Conservation (phyloP, 2,329 filamentous ascomycete species). For the Colletotrichum brevisporum region DNA sequence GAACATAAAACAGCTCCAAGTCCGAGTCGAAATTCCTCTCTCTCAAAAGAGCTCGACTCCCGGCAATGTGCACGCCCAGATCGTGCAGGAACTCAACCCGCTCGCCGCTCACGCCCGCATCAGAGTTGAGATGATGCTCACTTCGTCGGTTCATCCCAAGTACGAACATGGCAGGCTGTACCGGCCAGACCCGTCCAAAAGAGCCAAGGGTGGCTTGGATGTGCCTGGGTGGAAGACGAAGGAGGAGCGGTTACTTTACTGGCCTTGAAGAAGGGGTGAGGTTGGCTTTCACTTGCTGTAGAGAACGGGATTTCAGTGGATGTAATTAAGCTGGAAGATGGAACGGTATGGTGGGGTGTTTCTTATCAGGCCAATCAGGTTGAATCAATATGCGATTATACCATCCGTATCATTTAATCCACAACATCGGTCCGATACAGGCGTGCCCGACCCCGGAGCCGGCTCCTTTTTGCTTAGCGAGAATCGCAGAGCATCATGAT, state of each 20-base stretch:
- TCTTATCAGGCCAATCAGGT: conserved; percentile 10
- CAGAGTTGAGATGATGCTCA: conserved; percentile 20
- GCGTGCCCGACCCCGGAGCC: conserved; percentile 35
- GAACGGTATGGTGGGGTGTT: not conserved
- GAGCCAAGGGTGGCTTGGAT: conserved; percentile 1
- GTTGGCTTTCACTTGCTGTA: no score
- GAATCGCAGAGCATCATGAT: conserved; percentile 38
- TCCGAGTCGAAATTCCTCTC: conserved; percentile 13
- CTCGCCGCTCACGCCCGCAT: not conserved
- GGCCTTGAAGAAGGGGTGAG: no score
- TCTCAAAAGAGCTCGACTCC: conserved; percentile 16
- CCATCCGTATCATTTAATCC: conserved; percentile 22
- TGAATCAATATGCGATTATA: conserved; percentile 14
- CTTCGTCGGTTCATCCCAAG: conserved; percentile 20
- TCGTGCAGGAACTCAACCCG: conserved; percentile 14
- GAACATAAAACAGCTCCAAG: conserved; percentile 1
- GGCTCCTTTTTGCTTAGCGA: conserved; percentile 37
- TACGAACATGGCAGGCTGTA: conserved; percentile 5
- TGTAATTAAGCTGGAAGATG: not conserved
- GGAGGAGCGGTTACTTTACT: not conserved
- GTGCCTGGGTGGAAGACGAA: conserved; percentile 16
- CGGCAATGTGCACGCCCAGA: not conserved
- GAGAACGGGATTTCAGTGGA: not conserved
- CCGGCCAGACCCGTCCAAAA: not conserved
- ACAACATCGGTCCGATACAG: conserved; percentile 15